Percentiles rank a stretch among this genome's conserved stretches.
phyloP scores from a whole-genome alignment of 1,284 basidiomycete species.

The Leccinum proliferum region DNA sequence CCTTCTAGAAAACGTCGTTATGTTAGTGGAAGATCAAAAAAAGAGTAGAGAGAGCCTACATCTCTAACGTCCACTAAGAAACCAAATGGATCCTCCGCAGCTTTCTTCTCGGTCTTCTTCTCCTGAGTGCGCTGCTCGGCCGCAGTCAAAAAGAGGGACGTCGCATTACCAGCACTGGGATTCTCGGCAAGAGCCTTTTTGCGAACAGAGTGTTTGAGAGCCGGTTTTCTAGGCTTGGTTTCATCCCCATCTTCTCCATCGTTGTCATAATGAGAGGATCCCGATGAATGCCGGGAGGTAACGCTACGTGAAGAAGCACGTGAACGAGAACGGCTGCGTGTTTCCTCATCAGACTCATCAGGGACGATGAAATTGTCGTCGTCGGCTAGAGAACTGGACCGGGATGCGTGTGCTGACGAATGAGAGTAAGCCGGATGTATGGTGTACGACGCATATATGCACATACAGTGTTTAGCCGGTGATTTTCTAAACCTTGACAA shows the following conservation, averaged over 20 bases:
- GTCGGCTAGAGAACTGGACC: constrained; percentile 34
- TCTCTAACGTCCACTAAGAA: constrained; percentile 80
- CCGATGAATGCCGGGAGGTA: constrained; percentile 40
- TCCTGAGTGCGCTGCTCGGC: constrained; percentile 77
- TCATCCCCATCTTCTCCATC: constrained; percentile 29
- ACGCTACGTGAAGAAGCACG: constrained; percentile 34
- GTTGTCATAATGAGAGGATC: constrained; percentile 25
- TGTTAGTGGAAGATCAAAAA: background rate
- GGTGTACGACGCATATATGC: background rate
- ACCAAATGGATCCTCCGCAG: constrained; percentile 74
- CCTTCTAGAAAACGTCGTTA: constrained; percentile 51
- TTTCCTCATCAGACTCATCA: constrained; percentile 51
- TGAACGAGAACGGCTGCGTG: constrained; percentile 36
- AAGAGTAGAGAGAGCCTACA: constrained; percentile 37
- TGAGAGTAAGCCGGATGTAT: constrained; percentile 3
- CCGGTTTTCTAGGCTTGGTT: constrained; percentile 33
- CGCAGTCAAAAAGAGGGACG: constrained; percentile 68
- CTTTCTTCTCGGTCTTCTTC: constrained; percentile 80
- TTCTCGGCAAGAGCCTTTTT: constrained; percentile 27
- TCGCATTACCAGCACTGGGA: constrained; percentile 17
- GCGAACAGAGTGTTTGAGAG: constrained; percentile 21
- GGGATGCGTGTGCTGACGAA: constrained; percentile 31
- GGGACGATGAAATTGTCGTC: constrained; percentile 67
- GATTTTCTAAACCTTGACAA: constrained; percentile 64
- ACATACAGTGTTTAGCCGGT: constrained; percentile 45